A percentile compares a stretch with the other conserved stretches of the same genome.
These are phyloP conservation scores for Aspergillus sp. DNA, from an alignment of 2,329 filamentous ascomycete genomes.

Conservation along the genomic window DNA sequence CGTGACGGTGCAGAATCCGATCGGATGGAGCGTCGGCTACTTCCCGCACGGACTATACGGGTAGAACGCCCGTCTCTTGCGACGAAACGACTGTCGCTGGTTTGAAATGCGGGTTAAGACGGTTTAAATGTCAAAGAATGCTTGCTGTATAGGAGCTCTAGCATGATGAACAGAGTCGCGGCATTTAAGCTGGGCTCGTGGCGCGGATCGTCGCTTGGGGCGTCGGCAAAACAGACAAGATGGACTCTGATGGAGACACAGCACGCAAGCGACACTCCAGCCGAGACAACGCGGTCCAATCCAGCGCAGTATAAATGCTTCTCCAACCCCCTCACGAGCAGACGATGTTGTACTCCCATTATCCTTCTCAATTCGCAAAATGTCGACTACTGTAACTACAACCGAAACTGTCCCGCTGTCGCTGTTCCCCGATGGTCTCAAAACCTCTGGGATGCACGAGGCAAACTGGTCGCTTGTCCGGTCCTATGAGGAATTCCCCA, in stretches of 20 bases:
- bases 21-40: background rate
- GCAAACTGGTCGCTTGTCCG: slow-evolving; percentile 65
- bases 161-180: too few species aligned
- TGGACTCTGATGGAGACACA: too few species aligned
- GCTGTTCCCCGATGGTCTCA: slow-evolving; percentile 65
- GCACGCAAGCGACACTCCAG: background rate
- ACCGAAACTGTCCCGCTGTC: background rate
- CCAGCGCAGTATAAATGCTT: background rate
- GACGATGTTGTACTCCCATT: background rate
- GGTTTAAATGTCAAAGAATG: too few species aligned
- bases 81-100: too few species aligned
- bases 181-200: too few species aligned
- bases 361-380: background rate
- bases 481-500: slow-evolving; percentile 69
- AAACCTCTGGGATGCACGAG: slow-evolving; percentile 70
- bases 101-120: too few species aligned
- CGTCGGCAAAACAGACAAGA: background rate
- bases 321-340: background rate
- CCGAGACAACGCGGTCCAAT: background rate
- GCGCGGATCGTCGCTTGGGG: background rate
- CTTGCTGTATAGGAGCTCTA: too few species aligned
- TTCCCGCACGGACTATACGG: background rate
- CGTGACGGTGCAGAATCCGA: background rate
- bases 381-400: background rate
- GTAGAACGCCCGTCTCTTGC: too few species aligned